Percentiles rank a stretch among this genome's conserved stretches.
These are phyloP conservation scores for Pulicaria dysenterica DNA, from an alignment of 129 eudicot species.

Conservation along the genomic window DNA sequence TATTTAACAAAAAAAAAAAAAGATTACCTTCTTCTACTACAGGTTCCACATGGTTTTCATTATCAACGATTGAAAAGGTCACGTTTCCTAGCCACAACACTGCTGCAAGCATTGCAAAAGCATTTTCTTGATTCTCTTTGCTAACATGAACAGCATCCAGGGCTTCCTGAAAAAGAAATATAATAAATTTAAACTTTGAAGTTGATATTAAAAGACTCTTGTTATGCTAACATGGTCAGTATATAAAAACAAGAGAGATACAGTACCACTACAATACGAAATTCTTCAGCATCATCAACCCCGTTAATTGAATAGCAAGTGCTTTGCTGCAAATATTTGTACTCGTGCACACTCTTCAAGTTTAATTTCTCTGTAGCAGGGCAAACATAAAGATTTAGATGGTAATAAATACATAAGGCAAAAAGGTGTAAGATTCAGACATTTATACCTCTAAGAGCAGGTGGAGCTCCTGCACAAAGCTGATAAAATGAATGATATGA, in stretches of 20 bases:
- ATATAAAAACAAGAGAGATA: background rate
- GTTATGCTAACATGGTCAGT: background rate
- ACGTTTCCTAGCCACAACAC: constrained; percentile 94
- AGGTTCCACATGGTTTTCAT: constrained; percentile 91
- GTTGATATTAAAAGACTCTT: background rate
- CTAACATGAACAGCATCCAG: constrained; percentile 91
- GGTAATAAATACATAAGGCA: background rate
- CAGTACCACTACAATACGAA: constrained; percentile 68
- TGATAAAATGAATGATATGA: constrained; percentile 99
- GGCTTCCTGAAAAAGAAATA: constrained; percentile 70
- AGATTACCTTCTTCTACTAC: constrained; percentile 77
- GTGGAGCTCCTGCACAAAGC: constrained; percentile 98
- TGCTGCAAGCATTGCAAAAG: constrained; percentile 94
- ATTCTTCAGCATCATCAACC: constrained; percentile 93
- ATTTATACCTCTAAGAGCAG: constrained; percentile 68
- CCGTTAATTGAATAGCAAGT: constrained; percentile 85
- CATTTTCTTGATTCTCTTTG: constrained; percentile 82
- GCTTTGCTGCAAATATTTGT: constrained; percentile 83
- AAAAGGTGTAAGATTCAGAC: background rate
- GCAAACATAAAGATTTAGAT: constrained; percentile 11
- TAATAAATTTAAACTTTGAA: background rate
- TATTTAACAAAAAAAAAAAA: background rate
- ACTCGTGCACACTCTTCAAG: constrained; percentile 62
- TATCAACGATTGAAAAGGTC: constrained; percentile 66
- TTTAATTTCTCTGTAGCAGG: constrained; percentile 69